Conservation (phyloP, 139 green algal species). For the Ulvella scutata region DNA sequence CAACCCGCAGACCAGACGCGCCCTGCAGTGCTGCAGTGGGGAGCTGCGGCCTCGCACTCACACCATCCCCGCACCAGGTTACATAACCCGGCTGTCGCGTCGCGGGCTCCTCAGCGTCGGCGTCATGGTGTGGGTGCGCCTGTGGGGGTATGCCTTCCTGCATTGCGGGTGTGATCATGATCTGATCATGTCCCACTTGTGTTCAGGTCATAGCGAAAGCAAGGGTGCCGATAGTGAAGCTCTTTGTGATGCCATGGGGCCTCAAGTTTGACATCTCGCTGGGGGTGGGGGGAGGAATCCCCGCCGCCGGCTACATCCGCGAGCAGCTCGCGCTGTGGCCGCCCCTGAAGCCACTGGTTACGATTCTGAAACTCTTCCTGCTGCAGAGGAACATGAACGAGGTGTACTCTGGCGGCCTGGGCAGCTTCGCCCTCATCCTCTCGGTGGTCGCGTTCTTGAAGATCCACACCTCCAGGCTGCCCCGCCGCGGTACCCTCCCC, state of each 20-base stretch:
- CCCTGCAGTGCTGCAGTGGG: too few relatives aligned
- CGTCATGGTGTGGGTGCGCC: too few relatives aligned
- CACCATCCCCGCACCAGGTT: too few relatives aligned
- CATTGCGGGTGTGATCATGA: background rate
- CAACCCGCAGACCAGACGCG: too few relatives aligned
- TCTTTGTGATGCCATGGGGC: conserved; percentile 44
- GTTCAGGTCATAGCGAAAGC: conserved; percentile 74
- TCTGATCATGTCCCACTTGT: background rate
- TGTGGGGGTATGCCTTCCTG: background rate
- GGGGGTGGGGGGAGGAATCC: conserved; percentile 66
- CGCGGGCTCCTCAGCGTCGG: too few relatives aligned
- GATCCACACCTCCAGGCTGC: conserved; percentile 37
- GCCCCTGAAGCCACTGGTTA: conserved; percentile 61
- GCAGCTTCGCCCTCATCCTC: conserved; percentile 81
- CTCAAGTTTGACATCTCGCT: conserved; percentile 90
- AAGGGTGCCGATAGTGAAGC: conserved; percentile 93
- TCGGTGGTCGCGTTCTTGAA: conserved; percentile 80
- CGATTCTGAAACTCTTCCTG: conserved; percentile 58
- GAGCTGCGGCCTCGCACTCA: too few relatives aligned
- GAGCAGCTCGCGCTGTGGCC: conserved; percentile 48
- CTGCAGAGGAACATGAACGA: conserved; percentile 11
- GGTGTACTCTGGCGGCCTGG: conserved; percentile 87
- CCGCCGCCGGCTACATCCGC: conserved; percentile 29
- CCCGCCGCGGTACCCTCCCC: background rate
- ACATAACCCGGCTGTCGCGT: too few relatives aligned